Evolutionary conservation across 2,329 filamentous ascomycete genomes (phyloP).

Genomic region (Emericellopsis cladophorae): DNA sequence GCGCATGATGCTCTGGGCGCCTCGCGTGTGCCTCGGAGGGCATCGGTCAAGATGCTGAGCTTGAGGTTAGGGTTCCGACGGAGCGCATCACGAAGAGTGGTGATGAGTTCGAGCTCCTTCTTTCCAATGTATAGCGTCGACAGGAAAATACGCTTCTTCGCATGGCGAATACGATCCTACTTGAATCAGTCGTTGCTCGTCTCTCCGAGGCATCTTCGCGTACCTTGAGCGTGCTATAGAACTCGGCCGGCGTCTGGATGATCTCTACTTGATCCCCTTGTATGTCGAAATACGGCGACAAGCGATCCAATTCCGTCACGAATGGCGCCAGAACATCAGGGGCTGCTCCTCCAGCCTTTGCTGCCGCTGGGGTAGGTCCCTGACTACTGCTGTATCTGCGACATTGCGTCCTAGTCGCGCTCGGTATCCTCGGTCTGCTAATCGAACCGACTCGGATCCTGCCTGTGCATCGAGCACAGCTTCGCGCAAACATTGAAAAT

Average conservation of each 20-base stretch:
- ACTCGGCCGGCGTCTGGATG: constrained; percentile 69
- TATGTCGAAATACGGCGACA: constrained; percentile 85
- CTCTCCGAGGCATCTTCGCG: not conserved
- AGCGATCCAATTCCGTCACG: constrained; percentile 64
- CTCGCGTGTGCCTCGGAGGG: constrained; percentile 81
- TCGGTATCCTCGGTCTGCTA: constrained; percentile 2
- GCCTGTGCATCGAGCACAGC: constrained; percentile 18
- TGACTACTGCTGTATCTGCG: constrained; percentile 12
- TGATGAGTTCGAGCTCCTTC: constrained; percentile 78
- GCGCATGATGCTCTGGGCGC: constrained; percentile 77
- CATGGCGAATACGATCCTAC: constrained; percentile 68
- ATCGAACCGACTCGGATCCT: constrained; percentile 4
- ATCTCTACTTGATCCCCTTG: constrained; percentile 70
- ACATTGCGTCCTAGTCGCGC: constrained; percentile 10
- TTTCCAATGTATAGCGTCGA: constrained; percentile 97
- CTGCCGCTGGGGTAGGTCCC: constrained; percentile 12
- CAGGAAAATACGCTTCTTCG: constrained; percentile 71
- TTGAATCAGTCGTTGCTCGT: not conserved
- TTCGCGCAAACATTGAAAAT: constrained; percentile 19
- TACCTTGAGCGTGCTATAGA: constrained; percentile 86
- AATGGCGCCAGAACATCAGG: constrained; percentile 34
- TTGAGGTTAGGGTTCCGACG: constrained; percentile 61
- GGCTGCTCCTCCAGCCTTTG: constrained; percentile 15
- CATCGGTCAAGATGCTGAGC: constrained; percentile 84
- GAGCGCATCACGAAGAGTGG: constrained; percentile 64